Evolutionary conservation across 495 filamentous ascomycete species (phyloP).

Genomic region (Venustampulla echinocandica): DNA sequence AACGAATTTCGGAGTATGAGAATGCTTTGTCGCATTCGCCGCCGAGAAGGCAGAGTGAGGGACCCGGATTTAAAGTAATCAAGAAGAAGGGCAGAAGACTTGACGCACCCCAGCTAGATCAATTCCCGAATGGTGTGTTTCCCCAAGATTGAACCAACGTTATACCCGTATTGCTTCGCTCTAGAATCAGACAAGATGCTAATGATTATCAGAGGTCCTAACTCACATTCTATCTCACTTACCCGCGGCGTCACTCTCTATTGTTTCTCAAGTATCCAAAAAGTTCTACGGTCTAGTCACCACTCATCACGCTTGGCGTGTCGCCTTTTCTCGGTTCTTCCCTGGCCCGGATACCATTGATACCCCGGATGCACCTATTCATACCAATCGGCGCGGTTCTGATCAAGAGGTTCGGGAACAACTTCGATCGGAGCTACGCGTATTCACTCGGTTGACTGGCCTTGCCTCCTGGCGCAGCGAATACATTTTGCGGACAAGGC

Average conservation of each 20-base stretch:
- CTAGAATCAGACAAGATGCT: slow-evolving; percentile 16
- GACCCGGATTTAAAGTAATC: slow-evolving; percentile 53
- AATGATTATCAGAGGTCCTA: slow-evolving; percentile 60
- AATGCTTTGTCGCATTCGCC: slow-evolving; percentile 41
- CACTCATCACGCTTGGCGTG: slow-evolving; percentile 82
- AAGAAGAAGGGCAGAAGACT: slow-evolving; percentile 34
- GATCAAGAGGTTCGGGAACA: slow-evolving; percentile 36
- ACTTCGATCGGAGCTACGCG: slow-evolving; percentile 55
- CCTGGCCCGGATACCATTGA: slow-evolving; percentile 57
- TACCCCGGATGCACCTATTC: slow-evolving; percentile 23
- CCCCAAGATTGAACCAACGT: slow-evolving; percentile 61
- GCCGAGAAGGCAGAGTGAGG: slow-evolving; percentile 36
- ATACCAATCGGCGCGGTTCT: slow-evolving; percentile 22
- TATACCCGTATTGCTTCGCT: neutral
- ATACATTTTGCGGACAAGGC: slow-evolving; percentile 77
- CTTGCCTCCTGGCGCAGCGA: slow-evolving; percentile 87
- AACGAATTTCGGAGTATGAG: slow-evolving; percentile 68
- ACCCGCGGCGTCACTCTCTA: slow-evolving; percentile 65
- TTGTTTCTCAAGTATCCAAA: slow-evolving; percentile 72
- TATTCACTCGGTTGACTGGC: slow-evolving; percentile 70
- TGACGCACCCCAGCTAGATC: slow-evolving; percentile 44
- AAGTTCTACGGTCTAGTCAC: slow-evolving; percentile 78
- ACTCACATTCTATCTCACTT: slow-evolving; percentile 89
- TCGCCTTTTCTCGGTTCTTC: slow-evolving; percentile 83
- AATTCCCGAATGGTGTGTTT: slow-evolving; percentile 81